A percentile compares a stretch with the other conserved stretches of the same genome.
Evolutionary conservation across 345 rosid species (phyloP).

Genomic region (Linum tenue): DNA sequence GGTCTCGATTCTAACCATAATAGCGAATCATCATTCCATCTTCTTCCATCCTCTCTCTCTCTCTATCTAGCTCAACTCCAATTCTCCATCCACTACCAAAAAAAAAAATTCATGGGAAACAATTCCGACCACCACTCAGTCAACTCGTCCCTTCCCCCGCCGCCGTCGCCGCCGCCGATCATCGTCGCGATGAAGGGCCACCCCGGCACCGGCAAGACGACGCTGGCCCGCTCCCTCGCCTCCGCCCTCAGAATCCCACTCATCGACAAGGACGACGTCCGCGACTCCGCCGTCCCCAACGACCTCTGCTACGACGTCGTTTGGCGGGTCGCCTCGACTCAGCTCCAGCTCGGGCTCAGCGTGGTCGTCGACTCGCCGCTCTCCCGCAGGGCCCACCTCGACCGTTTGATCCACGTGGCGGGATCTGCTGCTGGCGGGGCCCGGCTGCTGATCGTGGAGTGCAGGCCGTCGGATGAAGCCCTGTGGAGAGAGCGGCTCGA

Average conservation of each 20-base stretch:
- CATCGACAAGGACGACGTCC: conserved; percentile 61
- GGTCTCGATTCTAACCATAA: too few relatives aligned
- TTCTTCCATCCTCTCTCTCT: too few relatives aligned
- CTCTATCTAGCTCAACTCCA: too few relatives aligned
- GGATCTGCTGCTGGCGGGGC: conserved; percentile 20
- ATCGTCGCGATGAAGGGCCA: conserved; percentile 69
- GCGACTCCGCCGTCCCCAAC: conserved; percentile 52
- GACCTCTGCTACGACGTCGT: conserved; percentile 43
- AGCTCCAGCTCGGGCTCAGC: conserved; percentile 45
- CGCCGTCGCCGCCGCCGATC: background rate
- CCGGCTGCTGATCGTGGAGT: conserved; percentile 39
- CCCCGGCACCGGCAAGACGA: conserved; percentile 59
- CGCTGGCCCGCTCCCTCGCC: conserved; percentile 41
- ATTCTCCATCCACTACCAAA: too few relatives aligned
- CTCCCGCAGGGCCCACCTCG: conserved; percentile 39
- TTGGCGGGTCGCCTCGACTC: conserved; percentile 41
- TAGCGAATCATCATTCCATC: too few relatives aligned
- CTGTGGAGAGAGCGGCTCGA: conserved; percentile 50
- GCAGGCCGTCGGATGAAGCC: conserved; percentile 40
- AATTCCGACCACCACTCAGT: too few relatives aligned
- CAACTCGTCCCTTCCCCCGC: too few relatives aligned
- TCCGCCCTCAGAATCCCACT: conserved; percentile 47
- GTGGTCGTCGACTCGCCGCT: conserved; percentile 52
- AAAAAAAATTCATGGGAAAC: too few relatives aligned
- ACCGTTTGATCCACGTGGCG: conserved; percentile 31